phyloP scores from a whole-genome alignment of 23 red algal genomes.

The Gracilariopsis chorda region DNA sequence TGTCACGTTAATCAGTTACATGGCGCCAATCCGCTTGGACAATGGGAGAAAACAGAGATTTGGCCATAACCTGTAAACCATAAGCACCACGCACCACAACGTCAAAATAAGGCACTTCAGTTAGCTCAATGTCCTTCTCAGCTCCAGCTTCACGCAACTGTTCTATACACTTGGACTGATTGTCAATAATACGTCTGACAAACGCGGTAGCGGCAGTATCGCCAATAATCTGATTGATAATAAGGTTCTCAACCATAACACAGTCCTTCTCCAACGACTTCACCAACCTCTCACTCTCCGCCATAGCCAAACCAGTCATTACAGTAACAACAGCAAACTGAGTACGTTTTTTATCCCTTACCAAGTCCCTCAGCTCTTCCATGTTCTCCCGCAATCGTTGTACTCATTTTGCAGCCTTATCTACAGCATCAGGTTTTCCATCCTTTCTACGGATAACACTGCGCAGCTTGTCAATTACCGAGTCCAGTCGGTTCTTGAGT shows the following conservation, averaged over 20 bases:
- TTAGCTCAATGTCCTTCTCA: conserved; percentile 51
- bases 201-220: conserved; percentile 32
- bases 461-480: conserved; percentile 57
- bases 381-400: conserved; percentile 68
- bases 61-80: conserved; percentile 57
- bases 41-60: conserved; percentile 31
- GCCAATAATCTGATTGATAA: conserved; percentile 91
- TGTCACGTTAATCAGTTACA: too few species aligned
- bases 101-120: conserved; percentile 95
- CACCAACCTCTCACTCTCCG: conserved; percentile 83
- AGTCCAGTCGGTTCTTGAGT: conserved; percentile 81
- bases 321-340: conserved; percentile 87
- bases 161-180: conserved; percentile 50
- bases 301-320: conserved; percentile 85
- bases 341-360: conserved; percentile 59
- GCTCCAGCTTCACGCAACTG: conserved; percentile 20
- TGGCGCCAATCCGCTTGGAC: not conserved
- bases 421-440: conserved; percentile 43
- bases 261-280: conserved; percentile 36
- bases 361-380: conserved; percentile 60
- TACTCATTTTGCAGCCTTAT: conserved; percentile 33
- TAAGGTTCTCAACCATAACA: conserved; percentile 59
- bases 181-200: conserved; percentile 46
- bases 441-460: conserved; percentile 53
- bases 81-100: conserved; percentile 83